These are phyloP conservation scores for Pseudozyma sp. DNA, from an alignment of 1,284 basidiomycete species.

Conservation along the genomic window DNA sequence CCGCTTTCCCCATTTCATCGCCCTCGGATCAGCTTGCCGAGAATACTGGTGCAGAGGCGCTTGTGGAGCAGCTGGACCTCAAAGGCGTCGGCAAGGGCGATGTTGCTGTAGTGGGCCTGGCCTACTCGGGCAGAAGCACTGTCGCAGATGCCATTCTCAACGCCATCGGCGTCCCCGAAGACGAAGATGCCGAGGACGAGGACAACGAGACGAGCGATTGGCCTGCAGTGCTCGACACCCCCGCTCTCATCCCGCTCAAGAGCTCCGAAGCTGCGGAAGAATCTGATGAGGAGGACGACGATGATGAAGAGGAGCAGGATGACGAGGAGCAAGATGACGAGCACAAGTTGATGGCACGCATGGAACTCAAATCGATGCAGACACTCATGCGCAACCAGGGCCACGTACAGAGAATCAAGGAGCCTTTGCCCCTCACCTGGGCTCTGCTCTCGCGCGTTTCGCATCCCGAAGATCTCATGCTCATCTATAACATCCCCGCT, in stretches of 20 bases:
- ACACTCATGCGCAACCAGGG: constrained; percentile 65
- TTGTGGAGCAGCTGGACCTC: constrained; percentile 52
- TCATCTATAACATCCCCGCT: constrained; percentile 62
- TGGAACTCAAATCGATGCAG: constrained; percentile 54
- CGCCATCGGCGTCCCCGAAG: constrained; percentile 44
- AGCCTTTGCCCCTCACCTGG: constrained; percentile 59
- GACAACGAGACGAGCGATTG: constrained; percentile 43
- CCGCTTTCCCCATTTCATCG: constrained; percentile 55
- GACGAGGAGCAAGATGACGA: constrained; percentile 46
- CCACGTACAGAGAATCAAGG: constrained; percentile 61
- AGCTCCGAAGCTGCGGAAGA: constrained; percentile 32
- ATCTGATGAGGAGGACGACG: constrained; percentile 21
- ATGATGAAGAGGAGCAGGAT: constrained; percentile 30
- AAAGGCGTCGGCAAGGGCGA: constrained; percentile 36
- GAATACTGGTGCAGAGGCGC: constrained; percentile 35
- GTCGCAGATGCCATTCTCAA: constrained; percentile 54
- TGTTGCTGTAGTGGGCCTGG: constrained; percentile 55
- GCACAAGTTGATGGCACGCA: constrained; percentile 33
- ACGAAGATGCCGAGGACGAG: constrained; percentile 36
- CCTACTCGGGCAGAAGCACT: constrained; percentile 56
- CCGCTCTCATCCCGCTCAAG: constrained; percentile 49
- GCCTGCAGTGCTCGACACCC: constrained; percentile 61
- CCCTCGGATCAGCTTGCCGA: constrained; percentile 37
- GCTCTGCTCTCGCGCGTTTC: constrained; percentile 56
- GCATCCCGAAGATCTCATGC: constrained; percentile 64